Evolutionary conservation across 768 basidiomycete genomes (phyloP), one percentile per base, ranked within the genome.

Genomic region (Leccinellum rugosiceps): DNA sequence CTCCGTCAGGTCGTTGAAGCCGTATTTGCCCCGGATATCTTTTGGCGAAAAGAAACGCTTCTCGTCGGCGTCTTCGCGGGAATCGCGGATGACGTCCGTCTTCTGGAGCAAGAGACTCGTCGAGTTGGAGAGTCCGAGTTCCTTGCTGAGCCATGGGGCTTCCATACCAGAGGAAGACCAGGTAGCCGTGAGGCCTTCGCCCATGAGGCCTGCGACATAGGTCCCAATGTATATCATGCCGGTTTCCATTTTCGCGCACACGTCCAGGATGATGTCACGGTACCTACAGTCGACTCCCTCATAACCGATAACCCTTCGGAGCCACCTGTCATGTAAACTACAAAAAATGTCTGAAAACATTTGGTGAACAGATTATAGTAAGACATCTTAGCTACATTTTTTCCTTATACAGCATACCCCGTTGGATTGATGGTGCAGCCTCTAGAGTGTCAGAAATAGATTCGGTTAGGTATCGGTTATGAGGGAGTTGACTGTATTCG

Each of bases 31-130:
- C 95, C 96, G 6, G 28, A 28, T 28, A 3, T 28, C 28, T 28
- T 28, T 28, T 28, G 25, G 25, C 25, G 3, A 99, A 80, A 98
- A 98, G 68, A 82, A 89, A 44, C 96, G 83, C 9, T 79, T 77
- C 26, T 95, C 81, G 46, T 95, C 88, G 14, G 85, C 80, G 71
- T 99, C 96, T 72, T 98, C 96, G 46, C 90, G 84, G 76, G 84
- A 92, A 73, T 99, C 96, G 58, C 96, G 91, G 53, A 93, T 91
- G 72, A 99, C 96, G 72, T 98, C 98, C 23, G 94, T 97, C 76
- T 99, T 99, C 73, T 98, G 96, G 10, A 99, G 83, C 46, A 98
- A 77, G 28, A 94, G 80, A n/a, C 96, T 95, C 87, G 97, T 92
- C 10, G 88, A 88, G 75, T 97, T 96, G 66, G 88, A 86, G 3